phyloP scores from a whole-genome alignment of 495 filamentous ascomycete genomes.

The Penicillium pulvis region DNA sequence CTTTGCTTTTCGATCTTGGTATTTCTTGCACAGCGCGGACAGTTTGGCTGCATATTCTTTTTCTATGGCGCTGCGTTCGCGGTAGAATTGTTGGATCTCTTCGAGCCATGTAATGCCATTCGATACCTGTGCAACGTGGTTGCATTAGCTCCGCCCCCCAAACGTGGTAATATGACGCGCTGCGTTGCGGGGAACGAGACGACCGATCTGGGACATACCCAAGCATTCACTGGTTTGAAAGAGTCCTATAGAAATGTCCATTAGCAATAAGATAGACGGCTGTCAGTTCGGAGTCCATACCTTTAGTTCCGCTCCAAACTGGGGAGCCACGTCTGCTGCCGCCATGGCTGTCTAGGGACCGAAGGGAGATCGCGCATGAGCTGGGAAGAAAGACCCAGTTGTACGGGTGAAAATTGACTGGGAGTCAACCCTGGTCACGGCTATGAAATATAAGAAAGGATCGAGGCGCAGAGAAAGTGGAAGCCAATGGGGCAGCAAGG shows the following conservation, averaged over 20 bases:
- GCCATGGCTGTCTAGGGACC: constrained; percentile 57
- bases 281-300: constrained; percentile 41
- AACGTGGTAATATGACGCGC: constrained; percentile 21
- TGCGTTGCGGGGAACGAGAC: constrained; percentile 18
- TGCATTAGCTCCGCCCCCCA: constrained; percentile 32
- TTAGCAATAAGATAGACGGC: constrained; percentile 6
- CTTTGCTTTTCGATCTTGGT: constrained; percentile 93
- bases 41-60: constrained; percentile 94
- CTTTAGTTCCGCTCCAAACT: constrained; percentile 91
- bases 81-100: constrained; percentile 95
- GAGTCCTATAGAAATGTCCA: constrained; percentile 63
- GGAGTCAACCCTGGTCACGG: background rate
- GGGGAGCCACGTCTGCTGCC: constrained; percentile 70
- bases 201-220: constrained; percentile 56
- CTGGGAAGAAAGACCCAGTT: background rate
- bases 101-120: constrained; percentile 93
- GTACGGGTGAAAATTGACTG: background rate
- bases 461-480: background rate
- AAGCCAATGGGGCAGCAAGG: constrained; percentile 18
- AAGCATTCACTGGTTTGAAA: constrained; percentile 90
- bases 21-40: constrained; percentile 84
- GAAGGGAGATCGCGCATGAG: constrained; percentile 26
- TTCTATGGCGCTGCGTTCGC: constrained; percentile 89
- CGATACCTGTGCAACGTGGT: constrained; percentile 55
- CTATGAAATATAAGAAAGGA: background rate